These are phyloP conservation scores for Aspergillus campestris DNA, from an alignment of 495 filamentous ascomycete genomes.

Conservation along the genomic window DNA sequence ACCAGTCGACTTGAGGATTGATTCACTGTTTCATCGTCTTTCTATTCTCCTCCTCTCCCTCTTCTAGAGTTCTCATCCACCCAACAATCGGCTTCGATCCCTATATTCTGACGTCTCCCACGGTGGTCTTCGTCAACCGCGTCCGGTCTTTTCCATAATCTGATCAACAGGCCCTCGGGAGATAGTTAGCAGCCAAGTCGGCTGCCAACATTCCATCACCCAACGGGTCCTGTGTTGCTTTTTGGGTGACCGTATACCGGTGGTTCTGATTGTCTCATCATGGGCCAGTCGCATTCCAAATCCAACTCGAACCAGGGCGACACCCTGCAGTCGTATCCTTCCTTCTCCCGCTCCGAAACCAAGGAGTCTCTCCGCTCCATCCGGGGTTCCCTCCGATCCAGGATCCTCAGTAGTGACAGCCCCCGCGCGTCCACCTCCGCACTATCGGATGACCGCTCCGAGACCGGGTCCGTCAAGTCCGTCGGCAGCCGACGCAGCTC, in stretches of 20 bases:
- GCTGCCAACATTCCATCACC: slow-evolving; percentile 26
- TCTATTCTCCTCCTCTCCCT: too few relatives aligned
- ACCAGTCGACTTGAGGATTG: too few relatives aligned
- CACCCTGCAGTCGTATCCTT: slow-evolving; percentile 70
- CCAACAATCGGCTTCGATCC: background rate
- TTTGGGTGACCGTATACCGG: slow-evolving; percentile 17
- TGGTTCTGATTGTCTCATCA: slow-evolving; percentile 34
- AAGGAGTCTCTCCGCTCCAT: slow-evolving; percentile 89
- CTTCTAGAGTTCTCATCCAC: too few relatives aligned
- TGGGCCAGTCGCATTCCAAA: slow-evolving; percentile 94
- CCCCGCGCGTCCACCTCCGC: slow-evolving; percentile 64
- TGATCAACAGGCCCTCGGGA: slow-evolving; percentile 3
- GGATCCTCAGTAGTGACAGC: slow-evolving; percentile 65
- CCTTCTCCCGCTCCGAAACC: slow-evolving; percentile 89
- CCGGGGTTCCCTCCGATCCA: slow-evolving; percentile 61
- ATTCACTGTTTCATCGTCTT: too few relatives aligned
- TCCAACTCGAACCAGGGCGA: slow-evolving; percentile 49
- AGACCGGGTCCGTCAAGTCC: slow-evolving; percentile 63
- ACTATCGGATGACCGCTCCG: slow-evolving; percentile 65
- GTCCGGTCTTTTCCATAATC: slow-evolving; percentile 15
- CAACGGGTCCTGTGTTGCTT: slow-evolving; percentile 19
- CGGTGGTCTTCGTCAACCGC: background rate
- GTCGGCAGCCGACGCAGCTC: slow-evolving; percentile 46
- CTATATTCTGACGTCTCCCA: background rate
- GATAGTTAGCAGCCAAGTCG: slow-evolving; percentile 24